Evolutionary conservation across 169 alveolate genomes (phyloP), one percentile per base, ranked within the genome.

Genomic region (Eimeria maxima): DNA sequence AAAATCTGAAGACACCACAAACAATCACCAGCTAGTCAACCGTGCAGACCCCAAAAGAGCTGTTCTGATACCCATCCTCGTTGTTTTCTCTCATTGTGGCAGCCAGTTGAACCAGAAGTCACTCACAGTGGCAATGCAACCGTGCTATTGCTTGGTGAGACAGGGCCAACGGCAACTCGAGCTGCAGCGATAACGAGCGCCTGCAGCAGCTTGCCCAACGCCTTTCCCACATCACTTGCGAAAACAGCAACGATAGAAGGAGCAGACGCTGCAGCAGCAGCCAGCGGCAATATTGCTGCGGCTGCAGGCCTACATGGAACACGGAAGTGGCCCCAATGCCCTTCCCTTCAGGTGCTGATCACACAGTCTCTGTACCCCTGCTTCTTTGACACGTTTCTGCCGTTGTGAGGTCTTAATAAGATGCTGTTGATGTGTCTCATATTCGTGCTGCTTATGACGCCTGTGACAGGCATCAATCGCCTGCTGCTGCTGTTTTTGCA

Each of bases 401-500:
- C 13, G 84, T 27, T 73, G 14, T 20, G 84, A 73, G 47, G 47
- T 57, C 84, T 73, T 73, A 33, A 42, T 8, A 38, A 29, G 81
- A 5, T 76, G 27, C 57, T 76, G 87, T 29, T 42, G 60, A 38
- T 45, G 67, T 44, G 16, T 20, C 20, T 47, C 45, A 42, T 78
- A 1, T 78, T 65, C 74, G 74, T 45, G 89, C 67, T 45, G 69
- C 67, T 45, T 4, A 65, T 78, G 89, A 10, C n/a, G 89, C 29
- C 57, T 4, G 44, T n/a, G 89, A 47, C 20, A 18, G 14, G 84
- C 22, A 38, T 10, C 84, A 74, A 55, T 18, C 53, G 38, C 45
- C 65, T 47, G 89, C 89, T 78, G 67, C 65, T 78, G 60, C 67
- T 78, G 89, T 47, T 78, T 33, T 67, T 22, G 89, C 65, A 45